Percentiles rank a stretch among this genome's conserved stretches.
Evolutionary conservation across 345 rosid genomes (phyloP).

Genomic region (Bruguiera gymnorhiza): DNA sequence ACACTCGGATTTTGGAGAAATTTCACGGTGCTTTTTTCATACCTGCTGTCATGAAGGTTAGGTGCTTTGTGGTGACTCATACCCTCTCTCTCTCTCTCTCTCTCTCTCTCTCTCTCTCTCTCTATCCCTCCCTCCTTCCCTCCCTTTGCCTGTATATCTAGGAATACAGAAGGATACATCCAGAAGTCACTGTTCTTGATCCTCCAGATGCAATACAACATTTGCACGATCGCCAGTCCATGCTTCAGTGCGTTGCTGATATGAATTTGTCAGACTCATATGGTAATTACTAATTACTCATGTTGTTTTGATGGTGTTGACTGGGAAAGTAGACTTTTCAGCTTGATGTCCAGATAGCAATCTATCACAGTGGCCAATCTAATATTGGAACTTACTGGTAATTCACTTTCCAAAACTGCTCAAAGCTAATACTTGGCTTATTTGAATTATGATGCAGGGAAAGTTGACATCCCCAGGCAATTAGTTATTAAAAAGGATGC

Average conservation of each 20-base stretch:
- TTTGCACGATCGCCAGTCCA: conserved; percentile 67
- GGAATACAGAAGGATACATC: conserved; percentile 65
- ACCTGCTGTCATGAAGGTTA: too few relatives aligned
- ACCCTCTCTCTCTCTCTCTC: background rate
- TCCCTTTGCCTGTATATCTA: conserved; percentile 19
- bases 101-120: background rate
- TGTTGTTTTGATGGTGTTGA: background rate
- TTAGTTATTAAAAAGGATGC: conserved; percentile 63
- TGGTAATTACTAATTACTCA: conserved; percentile 33
- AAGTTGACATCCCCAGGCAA: conserved; percentile 63
- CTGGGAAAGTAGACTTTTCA: background rate
- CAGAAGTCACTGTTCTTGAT: conserved; percentile 82
- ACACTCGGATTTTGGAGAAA: too few relatives aligned
- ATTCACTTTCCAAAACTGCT: conserved; percentile 11
- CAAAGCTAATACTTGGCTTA: background rate
- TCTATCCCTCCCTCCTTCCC: background rate
- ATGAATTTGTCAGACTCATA: conserved; percentile 55
- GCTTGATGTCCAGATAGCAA: background rate
- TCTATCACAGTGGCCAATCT: too few relatives aligned
- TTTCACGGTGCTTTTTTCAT: too few relatives aligned
- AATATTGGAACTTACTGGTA: background rate
- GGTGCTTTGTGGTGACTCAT: background rate
- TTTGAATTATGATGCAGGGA: conserved; percentile 40
- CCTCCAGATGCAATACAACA: conserved; percentile 82
- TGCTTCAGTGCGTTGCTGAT: conserved; percentile 81